Evolutionary conservation across 2,329 filamentous ascomycete species (phyloP).

Genomic region (Penicillium capsulatum): DNA sequence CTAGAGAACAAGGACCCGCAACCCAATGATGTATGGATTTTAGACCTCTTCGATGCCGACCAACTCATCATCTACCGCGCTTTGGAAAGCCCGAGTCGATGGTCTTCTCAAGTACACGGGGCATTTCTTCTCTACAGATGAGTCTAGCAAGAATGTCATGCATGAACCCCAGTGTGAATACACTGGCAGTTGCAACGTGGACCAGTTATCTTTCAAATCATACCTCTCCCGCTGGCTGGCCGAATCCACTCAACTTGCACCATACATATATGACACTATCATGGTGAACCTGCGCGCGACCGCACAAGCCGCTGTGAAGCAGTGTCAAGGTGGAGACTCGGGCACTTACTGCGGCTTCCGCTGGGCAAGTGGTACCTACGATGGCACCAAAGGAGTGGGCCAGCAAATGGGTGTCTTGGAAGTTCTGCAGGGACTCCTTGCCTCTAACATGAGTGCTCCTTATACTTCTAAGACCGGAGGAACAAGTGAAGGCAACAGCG

Average conservation of each 20-base stretch:
- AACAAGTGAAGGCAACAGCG: constrained; percentile 46
- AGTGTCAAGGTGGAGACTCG: constrained; percentile 21
- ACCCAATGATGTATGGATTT: too few species aligned
- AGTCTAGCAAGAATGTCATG: constrained; percentile 58
- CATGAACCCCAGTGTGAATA: constrained; percentile 65
- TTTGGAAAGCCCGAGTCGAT: constrained; percentile 44
- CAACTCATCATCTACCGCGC: constrained; percentile 9
- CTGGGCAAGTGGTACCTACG: constrained; percentile 33
- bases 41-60: constrained; percentile 3
- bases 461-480: constrained; percentile 51
- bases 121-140: constrained; percentile 56
- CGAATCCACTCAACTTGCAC: constrained; percentile 52
- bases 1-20: too few species aligned
- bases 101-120: constrained; percentile 53
- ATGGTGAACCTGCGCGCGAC: constrained; percentile 50
- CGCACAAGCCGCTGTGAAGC: constrained; percentile 49
- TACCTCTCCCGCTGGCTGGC: constrained; percentile 67
- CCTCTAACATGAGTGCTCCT: constrained; percentile 40
- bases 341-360: constrained; percentile 41
- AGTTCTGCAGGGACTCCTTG: constrained; percentile 55
- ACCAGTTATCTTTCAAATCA: constrained; percentile 72
- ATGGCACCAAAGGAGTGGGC: constrained; percentile 34
- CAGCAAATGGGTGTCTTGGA: constrained; percentile 46
- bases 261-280: constrained; percentile 51
- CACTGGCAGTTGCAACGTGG: constrained; percentile 59